Evolutionary conservation across 768 basidiomycete genomes (phyloP).

Genomic region (Sarcomyxa edulis): DNA sequence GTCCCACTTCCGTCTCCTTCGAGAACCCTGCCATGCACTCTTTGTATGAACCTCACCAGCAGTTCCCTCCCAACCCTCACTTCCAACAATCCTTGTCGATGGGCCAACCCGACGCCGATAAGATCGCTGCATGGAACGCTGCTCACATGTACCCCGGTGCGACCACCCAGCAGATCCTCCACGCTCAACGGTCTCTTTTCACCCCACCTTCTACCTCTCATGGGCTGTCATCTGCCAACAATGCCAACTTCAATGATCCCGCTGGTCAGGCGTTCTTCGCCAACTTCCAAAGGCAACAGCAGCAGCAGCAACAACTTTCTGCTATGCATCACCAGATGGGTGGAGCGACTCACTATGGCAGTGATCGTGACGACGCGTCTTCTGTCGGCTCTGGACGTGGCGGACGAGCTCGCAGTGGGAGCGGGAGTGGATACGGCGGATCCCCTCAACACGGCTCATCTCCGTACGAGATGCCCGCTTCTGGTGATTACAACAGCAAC

Average conservation of each 20-base stretch:
- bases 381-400: constrained; percentile 11
- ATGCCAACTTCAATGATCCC: constrained; percentile 6
- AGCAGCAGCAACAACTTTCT: constrained; percentile 1
- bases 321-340: background rate
- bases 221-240: constrained; percentile 17
- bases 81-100: constrained; percentile 21
- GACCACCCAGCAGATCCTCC: constrained; percentile 19
- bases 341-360: constrained; percentile 8
- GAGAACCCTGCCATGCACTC: constrained; percentile 46
- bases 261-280: constrained; percentile 7
- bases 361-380: constrained; percentile 10
- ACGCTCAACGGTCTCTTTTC: constrained; percentile 30
- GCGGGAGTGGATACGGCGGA: constrained; percentile 9
- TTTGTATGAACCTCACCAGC: constrained; percentile 10
- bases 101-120: constrained; percentile 3
- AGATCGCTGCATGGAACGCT: constrained; percentile 9
- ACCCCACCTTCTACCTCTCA: constrained; percentile 39
- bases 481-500: constrained; percentile 1
- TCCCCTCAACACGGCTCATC: constrained; percentile 6
- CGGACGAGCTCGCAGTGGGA: constrained; percentile 6
- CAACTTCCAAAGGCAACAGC: constrained; percentile 8
- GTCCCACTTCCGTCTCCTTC: constrained; percentile 36
- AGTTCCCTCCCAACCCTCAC: constrained; percentile 10
- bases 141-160: constrained; percentile 8
- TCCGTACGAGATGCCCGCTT: constrained; percentile 8